These are phyloP conservation scores for Nannochloropsis gaditana DNA, from an alignment of 108 stramenopile species.

Conservation along the genomic window DNA sequence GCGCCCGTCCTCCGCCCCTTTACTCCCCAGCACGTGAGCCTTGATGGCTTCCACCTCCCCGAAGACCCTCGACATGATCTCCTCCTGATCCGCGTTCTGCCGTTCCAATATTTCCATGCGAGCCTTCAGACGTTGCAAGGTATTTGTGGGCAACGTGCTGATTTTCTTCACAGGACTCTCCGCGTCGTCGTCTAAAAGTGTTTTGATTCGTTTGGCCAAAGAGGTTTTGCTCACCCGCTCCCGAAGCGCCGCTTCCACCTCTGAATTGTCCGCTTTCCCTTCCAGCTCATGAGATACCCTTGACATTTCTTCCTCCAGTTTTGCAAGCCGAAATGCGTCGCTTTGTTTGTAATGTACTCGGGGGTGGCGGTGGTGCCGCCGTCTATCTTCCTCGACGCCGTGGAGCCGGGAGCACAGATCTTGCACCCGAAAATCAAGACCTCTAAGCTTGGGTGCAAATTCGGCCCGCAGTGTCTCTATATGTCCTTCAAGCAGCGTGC, in stretches of 20 bases:
- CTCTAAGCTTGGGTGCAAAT: not conserved
- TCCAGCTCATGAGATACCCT: not conserved
- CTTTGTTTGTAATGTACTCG: not conserved
- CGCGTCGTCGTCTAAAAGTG: not conserved
- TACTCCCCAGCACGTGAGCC: not conserved
- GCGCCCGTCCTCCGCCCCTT: not conserved
- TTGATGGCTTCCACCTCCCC: constrained; percentile 8
- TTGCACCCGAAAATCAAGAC: not conserved
- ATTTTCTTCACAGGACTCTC: not conserved
- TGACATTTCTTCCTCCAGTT: not conserved
- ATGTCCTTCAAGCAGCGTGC: not conserved
- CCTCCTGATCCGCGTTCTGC: not conserved
- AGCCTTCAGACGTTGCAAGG: not conserved
- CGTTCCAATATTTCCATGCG: not conserved
- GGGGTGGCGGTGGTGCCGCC: not conserved
- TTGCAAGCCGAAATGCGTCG: not conserved
- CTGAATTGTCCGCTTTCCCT: not conserved
- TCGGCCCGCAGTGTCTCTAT: constrained; percentile 14
- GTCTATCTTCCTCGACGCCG: not conserved
- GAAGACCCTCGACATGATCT: not conserved
- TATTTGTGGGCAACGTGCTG: not conserved
- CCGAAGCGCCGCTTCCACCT: constrained; percentile 7
- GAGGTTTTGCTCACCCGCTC: not conserved
- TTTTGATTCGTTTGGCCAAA: not conserved
- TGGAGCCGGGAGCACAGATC: not conserved